These are phyloP conservation scores for Claviceps capensis DNA, from an alignment of 2,329 filamentous ascomycete species.

Conservation along the genomic window DNA sequence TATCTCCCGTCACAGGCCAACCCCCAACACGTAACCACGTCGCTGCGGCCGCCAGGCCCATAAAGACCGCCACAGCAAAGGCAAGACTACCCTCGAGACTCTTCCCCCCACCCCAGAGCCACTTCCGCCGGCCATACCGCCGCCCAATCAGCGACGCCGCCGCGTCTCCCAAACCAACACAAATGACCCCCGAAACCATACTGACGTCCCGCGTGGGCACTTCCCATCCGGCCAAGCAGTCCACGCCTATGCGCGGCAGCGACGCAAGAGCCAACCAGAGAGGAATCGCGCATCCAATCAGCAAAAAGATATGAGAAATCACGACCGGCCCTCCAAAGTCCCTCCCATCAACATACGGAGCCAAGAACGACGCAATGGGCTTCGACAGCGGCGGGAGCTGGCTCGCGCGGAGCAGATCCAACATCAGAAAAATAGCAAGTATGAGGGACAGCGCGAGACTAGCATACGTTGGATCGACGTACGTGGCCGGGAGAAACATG, in stretches of 20 bases:
- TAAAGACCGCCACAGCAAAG: constrained; percentile 66
- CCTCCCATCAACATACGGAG: constrained; percentile 86
- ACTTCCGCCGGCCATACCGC: constrained; percentile 75
- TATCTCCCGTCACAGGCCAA: constrained; percentile 42
- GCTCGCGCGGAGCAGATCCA: constrained; percentile 80
- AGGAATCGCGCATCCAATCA: constrained; percentile 89
- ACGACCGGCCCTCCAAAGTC: constrained; percentile 91
- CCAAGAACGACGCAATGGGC: constrained; percentile 73
- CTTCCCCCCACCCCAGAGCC: constrained; percentile 95
- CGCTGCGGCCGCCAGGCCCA: constrained; percentile 57
- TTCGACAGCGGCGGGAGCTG: constrained; percentile 83
- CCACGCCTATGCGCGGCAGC: constrained; percentile 40
- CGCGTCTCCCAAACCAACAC: constrained; percentile 89
- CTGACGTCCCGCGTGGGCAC: constrained; percentile 60
- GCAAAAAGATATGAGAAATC: constrained; percentile 87
- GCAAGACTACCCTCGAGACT: constrained; percentile 78
- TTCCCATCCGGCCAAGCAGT: constrained; percentile 60
- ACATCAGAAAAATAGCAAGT: constrained; percentile 70
- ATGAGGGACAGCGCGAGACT: constrained; percentile 67
- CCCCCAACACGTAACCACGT: constrained; percentile 64
- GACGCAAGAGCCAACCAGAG: constrained; percentile 78
- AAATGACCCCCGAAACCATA: constrained; percentile 86
- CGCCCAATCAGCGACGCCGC: constrained; percentile 83
- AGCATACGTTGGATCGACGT: constrained; percentile 72
- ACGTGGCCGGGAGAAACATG: constrained; percentile 83